Evolutionary conservation across 805 yeast genomes (phyloP).

Genomic region (Candida ortonii): DNA sequence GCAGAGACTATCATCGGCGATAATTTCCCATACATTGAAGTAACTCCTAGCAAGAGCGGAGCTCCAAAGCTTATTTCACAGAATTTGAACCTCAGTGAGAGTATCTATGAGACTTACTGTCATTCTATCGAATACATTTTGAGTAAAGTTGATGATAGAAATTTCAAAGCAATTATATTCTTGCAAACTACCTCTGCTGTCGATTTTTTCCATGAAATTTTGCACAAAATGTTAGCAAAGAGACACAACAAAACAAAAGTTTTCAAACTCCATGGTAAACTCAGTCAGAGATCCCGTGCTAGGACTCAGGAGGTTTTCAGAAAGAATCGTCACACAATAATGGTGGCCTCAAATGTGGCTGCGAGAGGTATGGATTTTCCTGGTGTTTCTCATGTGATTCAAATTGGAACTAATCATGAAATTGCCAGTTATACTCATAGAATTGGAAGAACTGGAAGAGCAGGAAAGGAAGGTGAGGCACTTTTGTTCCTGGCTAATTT

Average conservation of each 20-base stretch:
- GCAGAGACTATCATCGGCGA: slow-evolving; percentile 57
- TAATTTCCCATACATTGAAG: slow-evolving; percentile 62
- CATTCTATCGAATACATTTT: slow-evolving; percentile 54
- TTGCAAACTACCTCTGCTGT: slow-evolving; percentile 74
- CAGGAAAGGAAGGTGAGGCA: slow-evolving; percentile 77
- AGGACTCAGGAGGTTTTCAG: slow-evolving; percentile 31
- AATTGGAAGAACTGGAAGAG: slow-evolving; percentile 95
- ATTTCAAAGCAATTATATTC: slow-evolving; percentile 79
- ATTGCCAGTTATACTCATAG: slow-evolving; percentile 85
- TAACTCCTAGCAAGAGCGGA: slow-evolving; percentile 65
- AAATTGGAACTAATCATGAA: slow-evolving; percentile 73
- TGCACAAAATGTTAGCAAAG: slow-evolving; percentile 28
- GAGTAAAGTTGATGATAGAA: slow-evolving; percentile 29
- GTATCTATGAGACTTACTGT: slow-evolving; percentile 55
- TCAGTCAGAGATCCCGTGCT: slow-evolving; percentile 62
- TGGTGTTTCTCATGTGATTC: slow-evolving; percentile 79
- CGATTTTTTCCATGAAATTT: slow-evolving; percentile 48
- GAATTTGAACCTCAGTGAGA: slow-evolving; percentile 51
- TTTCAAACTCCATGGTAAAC: slow-evolving; percentile 62
- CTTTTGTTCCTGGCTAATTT: slow-evolving; percentile 51
- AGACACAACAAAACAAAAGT: slow-evolving; percentile 11
- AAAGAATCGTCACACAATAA: slow-evolving; percentile 46
- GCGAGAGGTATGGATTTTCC: slow-evolving; percentile 98
- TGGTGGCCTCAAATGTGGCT: slow-evolving; percentile 88
- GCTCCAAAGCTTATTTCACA: slow-evolving; percentile 78